Evolutionary conservation across 2,329 filamentous ascomycete genomes (phyloP).

Genomic region (Xylariales sp.): DNA sequence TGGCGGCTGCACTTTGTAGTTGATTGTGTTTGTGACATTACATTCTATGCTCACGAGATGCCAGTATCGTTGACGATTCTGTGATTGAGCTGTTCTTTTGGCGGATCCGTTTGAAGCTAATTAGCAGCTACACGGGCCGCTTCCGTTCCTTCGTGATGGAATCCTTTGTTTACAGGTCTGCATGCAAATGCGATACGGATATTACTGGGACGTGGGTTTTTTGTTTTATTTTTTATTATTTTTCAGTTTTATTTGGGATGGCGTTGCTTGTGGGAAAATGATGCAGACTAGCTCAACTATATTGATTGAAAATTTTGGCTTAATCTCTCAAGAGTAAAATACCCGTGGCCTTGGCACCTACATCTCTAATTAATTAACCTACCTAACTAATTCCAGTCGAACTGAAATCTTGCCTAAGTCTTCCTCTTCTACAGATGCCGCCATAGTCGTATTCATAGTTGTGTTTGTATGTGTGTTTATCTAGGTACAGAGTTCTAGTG

Average conservation of each 20-base stretch:
- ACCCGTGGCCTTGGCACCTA: background rate
- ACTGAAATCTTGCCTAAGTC: no score
- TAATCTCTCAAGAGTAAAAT: conserved; percentile 3
- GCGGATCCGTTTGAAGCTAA: conserved; percentile 18
- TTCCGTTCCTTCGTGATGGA: conserved; percentile 31
- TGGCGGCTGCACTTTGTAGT: conserved; percentile 31
- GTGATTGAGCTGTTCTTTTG: conserved; percentile 18
- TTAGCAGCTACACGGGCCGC: conserved; percentile 24
- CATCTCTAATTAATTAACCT: no score
- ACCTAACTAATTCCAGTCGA: no score
- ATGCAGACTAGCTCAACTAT: conserved; percentile 17
- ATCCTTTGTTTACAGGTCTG: conserved; percentile 39
- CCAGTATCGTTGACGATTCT: conserved; percentile 25
- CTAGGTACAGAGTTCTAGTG: no score
- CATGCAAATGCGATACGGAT: conserved; percentile 40
- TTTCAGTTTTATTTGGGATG: conserved; percentile 4
- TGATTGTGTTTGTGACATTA: conserved; percentile 32
- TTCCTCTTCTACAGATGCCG: no score
- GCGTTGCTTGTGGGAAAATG: conserved; percentile 23
- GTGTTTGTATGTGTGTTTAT: no score
- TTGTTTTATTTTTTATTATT: background rate
- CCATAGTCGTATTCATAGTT: no score
- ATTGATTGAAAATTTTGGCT: conserved; percentile 10
- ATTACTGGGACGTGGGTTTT: conserved; percentile 5
- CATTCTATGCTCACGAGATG: conserved; percentile 27